Base-by-base conservation (phyloP, 106 monocot species). In the Vanilla planifolia region DNA sequence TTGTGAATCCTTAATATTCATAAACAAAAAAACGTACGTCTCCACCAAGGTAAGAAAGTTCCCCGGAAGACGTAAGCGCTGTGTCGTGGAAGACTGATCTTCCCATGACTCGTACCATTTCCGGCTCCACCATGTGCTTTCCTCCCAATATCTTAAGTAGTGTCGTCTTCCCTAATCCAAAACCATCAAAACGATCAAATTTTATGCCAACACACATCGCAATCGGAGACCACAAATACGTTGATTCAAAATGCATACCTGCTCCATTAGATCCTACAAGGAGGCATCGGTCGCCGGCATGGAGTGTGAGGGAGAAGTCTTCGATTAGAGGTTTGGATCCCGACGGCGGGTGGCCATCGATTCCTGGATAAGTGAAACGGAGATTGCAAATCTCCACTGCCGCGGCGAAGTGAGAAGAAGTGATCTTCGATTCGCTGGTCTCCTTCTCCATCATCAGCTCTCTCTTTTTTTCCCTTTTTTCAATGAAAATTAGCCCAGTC, bases 191-290 rank as follows among this genome's bases (percentile, higher is more conserved):
- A 60, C 5, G 26, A 53, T 53, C 29, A 53, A 53, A 53, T 53
- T 53, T 2, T 27, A 53, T 30, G 27, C 30, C 53, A 30, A 29
- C 27, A 22, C 29, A 53, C 3, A 53, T 53, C 27, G 14, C 0
- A 35, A 59, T 59, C 59, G 2, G 4, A 22, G 21, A 23, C 55
- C 25, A 71, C 7, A 15, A 37, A 13, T 24, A 27, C 16, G 56
- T 56, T 43, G 29, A 40, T 6, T 33, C 9, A 24, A 8, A 3
- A 29, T 26, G 61, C 61, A 25, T 21, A 95, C 94, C 94, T 1
- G 94, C 96, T 42, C 96, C 96, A 29, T 96, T 96, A 76, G 96
- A 79, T 60, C 96, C 96, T 63, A 96, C 84, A 40, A 96, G 96
- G 55, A 96, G 96, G 65, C 84, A 90, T 10, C 90, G 84, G 5